Percentiles rank a stretch among this genome's conserved stretches.
These are phyloP conservation scores for Aaosphaeria arxii DNA, from an alignment of 2,329 filamentous ascomycete species.

Conservation along the genomic window DNA sequence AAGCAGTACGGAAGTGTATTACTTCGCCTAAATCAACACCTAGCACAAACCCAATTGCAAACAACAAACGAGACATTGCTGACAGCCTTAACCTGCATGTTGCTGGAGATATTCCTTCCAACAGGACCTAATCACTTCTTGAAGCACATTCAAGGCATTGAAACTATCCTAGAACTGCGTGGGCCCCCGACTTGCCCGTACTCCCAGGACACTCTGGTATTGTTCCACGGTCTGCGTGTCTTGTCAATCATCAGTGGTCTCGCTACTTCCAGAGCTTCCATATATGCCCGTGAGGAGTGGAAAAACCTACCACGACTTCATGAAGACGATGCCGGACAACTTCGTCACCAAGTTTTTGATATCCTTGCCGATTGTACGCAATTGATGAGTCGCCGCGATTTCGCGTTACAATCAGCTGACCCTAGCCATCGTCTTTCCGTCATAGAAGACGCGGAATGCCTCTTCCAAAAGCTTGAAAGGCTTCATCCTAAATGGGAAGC, in stretches of 20 bases:
- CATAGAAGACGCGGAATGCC: slow-evolving; percentile 3
- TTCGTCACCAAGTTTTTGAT: slow-evolving; percentile 18
- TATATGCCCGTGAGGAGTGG: slow-evolving; percentile 22
- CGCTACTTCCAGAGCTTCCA: slow-evolving; percentile 11
- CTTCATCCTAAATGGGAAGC: slow-evolving; percentile 10
- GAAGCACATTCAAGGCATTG: slow-evolving; percentile 25
- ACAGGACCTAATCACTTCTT: slow-evolving; percentile 24
- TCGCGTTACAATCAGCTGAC: background rate
- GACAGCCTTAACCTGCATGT: slow-evolving; percentile 21
- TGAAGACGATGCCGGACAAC: slow-evolving; percentile 6
- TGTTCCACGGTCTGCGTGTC: slow-evolving; percentile 18
- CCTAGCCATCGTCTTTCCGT: slow-evolving; percentile 3
- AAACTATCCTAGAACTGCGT: slow-evolving; percentile 20
- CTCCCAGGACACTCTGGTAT: slow-evolving; percentile 6
- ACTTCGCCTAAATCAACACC: slow-evolving; percentile 17
- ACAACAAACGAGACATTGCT: slow-evolving; percentile 22
- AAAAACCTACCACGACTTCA: slow-evolving; percentile 13
- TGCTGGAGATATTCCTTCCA: slow-evolving; percentile 26
- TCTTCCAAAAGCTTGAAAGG: slow-evolving; percentile 6
- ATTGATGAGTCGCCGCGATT: slow-evolving; percentile 12
- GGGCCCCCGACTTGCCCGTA: slow-evolving; percentile 14
- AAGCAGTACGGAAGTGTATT: slow-evolving; percentile 21
- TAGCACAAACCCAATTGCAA: slow-evolving; percentile 14
- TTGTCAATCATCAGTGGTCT: slow-evolving; percentile 23
- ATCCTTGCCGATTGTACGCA: slow-evolving; percentile 23